Evolutionary conservation across 495 filamentous ascomycete genomes (phyloP).

Genomic region (Neurospora sp.): DNA sequence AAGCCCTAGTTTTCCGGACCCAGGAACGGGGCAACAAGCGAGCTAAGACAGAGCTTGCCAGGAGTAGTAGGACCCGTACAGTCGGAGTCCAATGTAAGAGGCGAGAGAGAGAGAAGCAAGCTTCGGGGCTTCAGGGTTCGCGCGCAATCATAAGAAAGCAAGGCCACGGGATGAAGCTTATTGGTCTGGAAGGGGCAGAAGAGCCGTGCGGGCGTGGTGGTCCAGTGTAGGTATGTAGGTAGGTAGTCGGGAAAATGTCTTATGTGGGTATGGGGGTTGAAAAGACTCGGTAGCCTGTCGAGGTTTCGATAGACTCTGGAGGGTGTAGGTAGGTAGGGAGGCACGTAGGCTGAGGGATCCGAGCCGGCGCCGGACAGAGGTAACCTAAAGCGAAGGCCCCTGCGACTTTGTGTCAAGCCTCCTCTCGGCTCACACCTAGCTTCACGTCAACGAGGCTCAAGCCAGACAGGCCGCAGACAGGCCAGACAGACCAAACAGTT

Average conservation of each 20-base stretch:
- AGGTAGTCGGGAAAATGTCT: neutral
- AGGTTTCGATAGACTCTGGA: neutral
- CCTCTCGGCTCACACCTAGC: neutral
- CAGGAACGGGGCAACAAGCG: neutral
- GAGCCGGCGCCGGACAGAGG: neutral
- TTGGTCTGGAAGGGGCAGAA: slow-evolving; percentile 9
- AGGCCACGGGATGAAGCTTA: slow-evolving; percentile 7
- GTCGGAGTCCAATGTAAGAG: neutral
- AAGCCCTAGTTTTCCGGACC: neutral
- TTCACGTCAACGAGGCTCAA: slow-evolving; percentile 9
- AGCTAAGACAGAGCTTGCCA: slow-evolving; percentile 1
- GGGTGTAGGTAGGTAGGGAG: neutral
- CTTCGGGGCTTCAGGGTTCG: slow-evolving; percentile 2
- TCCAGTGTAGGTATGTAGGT: neutral
- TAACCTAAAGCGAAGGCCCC: neutral
- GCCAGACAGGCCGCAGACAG: slow-evolving; percentile 7
- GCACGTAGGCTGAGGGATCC: neutral
- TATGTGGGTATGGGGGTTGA: neutral
- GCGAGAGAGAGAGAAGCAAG: slow-evolving; percentile 1
- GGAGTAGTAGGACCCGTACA: slow-evolving; percentile 2
- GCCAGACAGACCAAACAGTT: slow-evolving; percentile 8
- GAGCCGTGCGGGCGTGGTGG: neutral
- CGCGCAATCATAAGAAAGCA: slow-evolving; percentile 2
- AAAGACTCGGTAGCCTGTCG: neutral
- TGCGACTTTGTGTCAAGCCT: neutral